phyloP scores from a whole-genome alignment of 2,329 filamentous ascomycete genomes.

The Bisporella sp. region DNA sequence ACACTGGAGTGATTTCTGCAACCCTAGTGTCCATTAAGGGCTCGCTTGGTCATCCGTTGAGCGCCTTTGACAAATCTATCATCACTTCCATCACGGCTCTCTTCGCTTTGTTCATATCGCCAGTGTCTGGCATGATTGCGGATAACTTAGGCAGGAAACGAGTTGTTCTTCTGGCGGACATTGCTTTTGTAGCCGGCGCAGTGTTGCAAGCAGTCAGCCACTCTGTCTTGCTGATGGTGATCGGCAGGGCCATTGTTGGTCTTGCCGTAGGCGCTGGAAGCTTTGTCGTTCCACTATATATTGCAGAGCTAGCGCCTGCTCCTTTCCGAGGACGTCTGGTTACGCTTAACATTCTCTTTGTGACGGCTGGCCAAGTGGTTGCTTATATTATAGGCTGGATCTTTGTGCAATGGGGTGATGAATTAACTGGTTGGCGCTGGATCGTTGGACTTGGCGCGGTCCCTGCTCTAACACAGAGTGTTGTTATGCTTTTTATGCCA shows the following conservation, averaged over 20 bases:
- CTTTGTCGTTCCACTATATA: constrained; percentile 81
- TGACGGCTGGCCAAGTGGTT: constrained; percentile 82
- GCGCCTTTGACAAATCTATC: constrained; percentile 60
- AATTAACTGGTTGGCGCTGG: constrained; percentile 70
- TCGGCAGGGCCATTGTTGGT: constrained; percentile 63
- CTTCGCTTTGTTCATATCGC: constrained; percentile 57
- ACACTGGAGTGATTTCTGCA: constrained; percentile 53
- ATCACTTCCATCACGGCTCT: constrained; percentile 65
- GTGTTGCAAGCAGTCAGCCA: constrained; percentile 52
- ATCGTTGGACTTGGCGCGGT: constrained; percentile 82
- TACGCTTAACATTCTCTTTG: constrained; percentile 73
- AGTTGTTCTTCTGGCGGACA: constrained; percentile 56
- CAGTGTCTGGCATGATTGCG: constrained; percentile 57
- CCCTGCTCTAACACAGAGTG: constrained; percentile 66
- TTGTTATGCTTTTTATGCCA: constrained; percentile 65
- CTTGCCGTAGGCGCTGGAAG: constrained; percentile 68
- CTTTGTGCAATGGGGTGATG: constrained; percentile 49
- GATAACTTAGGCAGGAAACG: constrained; percentile 54
- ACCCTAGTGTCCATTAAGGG: constrained; percentile 57
- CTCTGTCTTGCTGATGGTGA: constrained; percentile 57
- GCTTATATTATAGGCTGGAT: constrained; percentile 81
- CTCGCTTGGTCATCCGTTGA: constrained; percentile 49
- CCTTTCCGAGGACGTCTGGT: constrained; percentile 71
- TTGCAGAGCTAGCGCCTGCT: constrained; percentile 77
- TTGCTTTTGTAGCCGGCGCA: constrained; percentile 63